phyloP scores from a whole-genome alignment of 257 asterid genomes.

The Agastache rugosa region DNA sequence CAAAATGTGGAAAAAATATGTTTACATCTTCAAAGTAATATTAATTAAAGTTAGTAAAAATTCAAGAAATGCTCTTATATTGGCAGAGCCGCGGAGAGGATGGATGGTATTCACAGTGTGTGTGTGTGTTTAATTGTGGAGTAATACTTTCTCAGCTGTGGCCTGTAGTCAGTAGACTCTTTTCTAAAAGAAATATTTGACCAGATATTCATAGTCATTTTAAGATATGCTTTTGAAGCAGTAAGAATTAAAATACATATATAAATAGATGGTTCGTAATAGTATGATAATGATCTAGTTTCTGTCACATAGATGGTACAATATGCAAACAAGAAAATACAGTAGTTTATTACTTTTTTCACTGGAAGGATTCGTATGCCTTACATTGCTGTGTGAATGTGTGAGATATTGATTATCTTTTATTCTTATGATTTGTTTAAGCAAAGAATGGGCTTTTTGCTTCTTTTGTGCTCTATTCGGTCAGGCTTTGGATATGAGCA shows the following conservation, averaged over 20 bases:
- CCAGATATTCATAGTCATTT: not conserved
- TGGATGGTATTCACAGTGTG: not conserved
- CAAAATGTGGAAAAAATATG: no score
- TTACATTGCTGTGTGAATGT: constrained; percentile 9
- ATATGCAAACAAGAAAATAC: no score
- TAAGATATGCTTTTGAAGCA: not conserved
- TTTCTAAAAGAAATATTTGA: no score
- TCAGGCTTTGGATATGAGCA: not conserved
- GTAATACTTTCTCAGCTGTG: not conserved
- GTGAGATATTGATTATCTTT: not conserved
- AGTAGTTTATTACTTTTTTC: not conserved
- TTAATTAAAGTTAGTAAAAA: no score
- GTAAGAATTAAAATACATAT: not conserved
- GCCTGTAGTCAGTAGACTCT: no score
- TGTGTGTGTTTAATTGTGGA: not conserved
- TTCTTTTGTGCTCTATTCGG: not conserved
- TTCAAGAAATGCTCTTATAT: not conserved
- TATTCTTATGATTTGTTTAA: not conserved
- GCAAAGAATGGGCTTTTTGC: not conserved
- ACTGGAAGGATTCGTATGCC: not conserved
- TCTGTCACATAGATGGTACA: not conserved
- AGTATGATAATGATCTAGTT: not conserved
- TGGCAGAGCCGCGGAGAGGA: no score
- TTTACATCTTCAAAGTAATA: no score
- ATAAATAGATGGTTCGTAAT: not conserved